A percentile compares a stretch with the other conserved stretches of the same genome.
Conservation (phyloP, 108 stramenopile genomes). For the Parmales sp. region DNA sequence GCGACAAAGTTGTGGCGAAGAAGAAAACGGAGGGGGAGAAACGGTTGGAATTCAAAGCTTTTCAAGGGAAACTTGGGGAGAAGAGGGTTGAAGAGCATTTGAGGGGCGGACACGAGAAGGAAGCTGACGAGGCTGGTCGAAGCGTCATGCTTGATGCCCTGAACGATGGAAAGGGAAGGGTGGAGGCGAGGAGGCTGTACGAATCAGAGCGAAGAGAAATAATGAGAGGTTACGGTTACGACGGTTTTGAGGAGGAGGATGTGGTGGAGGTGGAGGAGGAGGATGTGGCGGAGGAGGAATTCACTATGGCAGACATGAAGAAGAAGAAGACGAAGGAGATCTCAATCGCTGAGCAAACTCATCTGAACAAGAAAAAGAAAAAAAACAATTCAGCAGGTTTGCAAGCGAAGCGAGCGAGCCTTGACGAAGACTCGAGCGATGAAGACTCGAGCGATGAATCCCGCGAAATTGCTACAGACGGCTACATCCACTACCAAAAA, state of each 20-base stretch:
- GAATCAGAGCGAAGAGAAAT: not conserved
- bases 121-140: not conserved
- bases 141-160: not conserved
- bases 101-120: too few species aligned
- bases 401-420: too few species aligned
- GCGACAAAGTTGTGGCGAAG: not conserved
- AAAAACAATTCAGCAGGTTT: not conserved
- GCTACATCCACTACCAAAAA: too few species aligned
- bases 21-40: not conserved
- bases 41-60: not conserved
- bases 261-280: slow-evolving; percentile 6
- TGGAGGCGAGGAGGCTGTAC: not conserved
- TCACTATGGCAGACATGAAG: not conserved
- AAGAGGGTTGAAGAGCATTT: not conserved
- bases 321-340: not conserved
- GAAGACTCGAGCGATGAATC: too few species aligned
- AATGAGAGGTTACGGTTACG: not conserved
- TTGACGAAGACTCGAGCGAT: too few species aligned
- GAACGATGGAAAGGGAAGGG: not conserved
- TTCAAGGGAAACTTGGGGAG: not conserved
- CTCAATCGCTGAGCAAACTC: not conserved
- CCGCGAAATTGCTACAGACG: too few species aligned
- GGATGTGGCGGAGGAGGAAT: not conserved
- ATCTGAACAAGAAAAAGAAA: not conserved
- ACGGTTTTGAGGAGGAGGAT: slow-evolving; percentile 13